Conservation (phyloP, 306 rosid genomes). For the Prunus salicina region DNA sequence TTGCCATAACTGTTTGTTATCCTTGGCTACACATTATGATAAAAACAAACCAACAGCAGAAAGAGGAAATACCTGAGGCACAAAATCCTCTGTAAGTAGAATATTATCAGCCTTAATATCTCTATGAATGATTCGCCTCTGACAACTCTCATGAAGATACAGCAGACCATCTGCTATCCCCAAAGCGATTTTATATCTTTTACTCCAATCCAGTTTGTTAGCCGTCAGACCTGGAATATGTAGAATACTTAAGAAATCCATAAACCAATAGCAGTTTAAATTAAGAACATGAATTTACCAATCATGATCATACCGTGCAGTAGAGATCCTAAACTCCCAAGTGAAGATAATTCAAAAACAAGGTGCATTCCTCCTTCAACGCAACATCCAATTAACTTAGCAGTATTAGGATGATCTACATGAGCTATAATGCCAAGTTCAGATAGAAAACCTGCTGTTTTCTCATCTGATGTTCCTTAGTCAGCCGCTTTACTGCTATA, state of each 20-base stretch:
- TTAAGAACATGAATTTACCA: slow-evolving; percentile 7
- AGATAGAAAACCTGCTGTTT: slow-evolving; percentile 53
- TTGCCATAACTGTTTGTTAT: no score
- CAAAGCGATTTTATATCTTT: slow-evolving; percentile 57
- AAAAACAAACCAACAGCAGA: no score
- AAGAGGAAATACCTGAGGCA: slow-evolving; percentile 60
- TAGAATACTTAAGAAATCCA: slow-evolving; percentile 5
- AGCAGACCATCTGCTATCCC: slow-evolving; percentile 74
- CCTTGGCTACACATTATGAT: no score
- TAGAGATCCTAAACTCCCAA: slow-evolving; percentile 74
- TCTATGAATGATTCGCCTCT: slow-evolving; percentile 72
- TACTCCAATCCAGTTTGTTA: slow-evolving; percentile 56
- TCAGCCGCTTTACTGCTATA: slow-evolving; percentile 62
- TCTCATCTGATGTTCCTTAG: slow-evolving; percentile 58
- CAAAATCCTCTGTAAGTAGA: slow-evolving; percentile 70
- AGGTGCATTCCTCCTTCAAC: slow-evolving; percentile 70
- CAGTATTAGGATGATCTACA: slow-evolving; percentile 69
- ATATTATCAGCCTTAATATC: slow-evolving; percentile 78
- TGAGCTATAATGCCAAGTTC: slow-evolving; percentile 78
- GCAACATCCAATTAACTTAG: slow-evolving; percentile 71
- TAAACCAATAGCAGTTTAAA: slow-evolving; percentile 11
- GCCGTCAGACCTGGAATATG: slow-evolving; percentile 45
- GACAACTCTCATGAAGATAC: slow-evolving; percentile 77
- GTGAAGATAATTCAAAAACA: slow-evolving; percentile 57
- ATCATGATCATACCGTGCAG: slow-evolving; percentile 58